Conservation (phyloP, 2,329 filamentous ascomycete species). For the Kalmusia sp. region DNA sequence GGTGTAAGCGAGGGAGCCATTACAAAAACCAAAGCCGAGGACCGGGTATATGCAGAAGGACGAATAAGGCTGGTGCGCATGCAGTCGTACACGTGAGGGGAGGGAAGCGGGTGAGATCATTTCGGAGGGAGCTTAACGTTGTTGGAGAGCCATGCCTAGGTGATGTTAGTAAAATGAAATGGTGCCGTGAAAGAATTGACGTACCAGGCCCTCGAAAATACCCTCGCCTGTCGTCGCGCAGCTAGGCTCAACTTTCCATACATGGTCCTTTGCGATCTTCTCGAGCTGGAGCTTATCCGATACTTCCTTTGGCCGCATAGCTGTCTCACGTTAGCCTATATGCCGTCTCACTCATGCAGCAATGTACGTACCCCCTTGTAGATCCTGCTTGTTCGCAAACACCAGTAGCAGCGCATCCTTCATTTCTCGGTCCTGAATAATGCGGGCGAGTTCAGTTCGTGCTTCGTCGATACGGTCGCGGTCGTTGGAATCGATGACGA, state of each 20-base stretch:
- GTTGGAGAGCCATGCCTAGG: constrained; percentile 57
- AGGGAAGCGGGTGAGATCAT: constrained; percentile 25
- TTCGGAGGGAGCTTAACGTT: constrained; percentile 57
- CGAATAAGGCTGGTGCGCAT: constrained; percentile 29
- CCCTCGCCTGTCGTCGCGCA: constrained; percentile 61
- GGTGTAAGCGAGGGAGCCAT: constrained; percentile 23
- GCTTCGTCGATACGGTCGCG: constrained; percentile 97
- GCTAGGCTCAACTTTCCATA: constrained; percentile 62
- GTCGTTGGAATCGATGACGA: constrained; percentile 99
- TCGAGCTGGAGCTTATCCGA: constrained; percentile 57
- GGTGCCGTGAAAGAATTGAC: constrained; percentile 11
- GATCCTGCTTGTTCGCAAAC: constrained; percentile 99
- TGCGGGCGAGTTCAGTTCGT: constrained; percentile 93
- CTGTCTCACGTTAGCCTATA: constrained; percentile 35
- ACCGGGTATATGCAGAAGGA: constrained; percentile 49
- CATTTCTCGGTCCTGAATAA: constrained; percentile 99
- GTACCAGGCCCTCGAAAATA: constrained; percentile 59
- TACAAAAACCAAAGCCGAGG: constrained; percentile 26
- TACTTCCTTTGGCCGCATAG: constrained; percentile 59
- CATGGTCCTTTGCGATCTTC: constrained; percentile 59
- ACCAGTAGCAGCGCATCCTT: constrained; percentile 95
- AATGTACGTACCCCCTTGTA: constrained; percentile 73
- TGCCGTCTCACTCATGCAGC: background rate
- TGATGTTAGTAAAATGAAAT: background rate
- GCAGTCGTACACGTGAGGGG: constrained; percentile 37